A percentile compares a stretch with the other conserved stretches of the same genome.
Evolutionary conservation across 345 rosid genomes (phyloP).

Genomic region (Barbarea vulgaris): DNA sequence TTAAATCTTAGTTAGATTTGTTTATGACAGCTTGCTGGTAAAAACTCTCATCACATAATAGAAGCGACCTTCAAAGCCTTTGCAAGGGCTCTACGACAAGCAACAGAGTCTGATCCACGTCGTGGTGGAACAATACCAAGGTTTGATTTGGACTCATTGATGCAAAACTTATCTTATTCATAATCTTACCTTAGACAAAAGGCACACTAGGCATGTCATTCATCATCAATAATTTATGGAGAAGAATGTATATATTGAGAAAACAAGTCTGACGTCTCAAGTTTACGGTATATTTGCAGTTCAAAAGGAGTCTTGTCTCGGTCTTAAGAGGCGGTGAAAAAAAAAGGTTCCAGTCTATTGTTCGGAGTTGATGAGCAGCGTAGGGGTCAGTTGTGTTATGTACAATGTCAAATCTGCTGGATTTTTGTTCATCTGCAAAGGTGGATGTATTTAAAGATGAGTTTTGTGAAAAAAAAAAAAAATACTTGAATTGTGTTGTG

Average conservation of each 20-base stretch:
- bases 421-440: background rate
- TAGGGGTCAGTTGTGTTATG: background rate
- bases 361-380: background rate
- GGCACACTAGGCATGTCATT: background rate
- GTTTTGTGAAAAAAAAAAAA: no score
- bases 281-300: constrained; percentile 48
- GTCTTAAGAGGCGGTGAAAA: constrained; percentile 32
- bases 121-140: constrained; percentile 87
- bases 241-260: no score
- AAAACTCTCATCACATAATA: constrained; percentile 86
- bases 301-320: constrained; percentile 86
- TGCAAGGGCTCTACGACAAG: constrained; percentile 95
- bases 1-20: background rate
- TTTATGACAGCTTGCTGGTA: constrained; percentile 73
- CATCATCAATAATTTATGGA: no score
- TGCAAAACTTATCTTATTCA: background rate
- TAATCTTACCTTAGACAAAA: background rate
- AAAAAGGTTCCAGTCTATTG: background rate
- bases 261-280: background rate
- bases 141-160: constrained; percentile 37
- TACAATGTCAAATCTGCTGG: background rate
- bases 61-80: constrained; percentile 99
- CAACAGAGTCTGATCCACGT: constrained; percentile 77
- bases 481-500: no score
- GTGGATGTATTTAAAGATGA: background rate